These are phyloP conservation scores for Ogataea dorogensis DNA, from an alignment of 805 yeast species.

Conservation along the genomic window DNA sequence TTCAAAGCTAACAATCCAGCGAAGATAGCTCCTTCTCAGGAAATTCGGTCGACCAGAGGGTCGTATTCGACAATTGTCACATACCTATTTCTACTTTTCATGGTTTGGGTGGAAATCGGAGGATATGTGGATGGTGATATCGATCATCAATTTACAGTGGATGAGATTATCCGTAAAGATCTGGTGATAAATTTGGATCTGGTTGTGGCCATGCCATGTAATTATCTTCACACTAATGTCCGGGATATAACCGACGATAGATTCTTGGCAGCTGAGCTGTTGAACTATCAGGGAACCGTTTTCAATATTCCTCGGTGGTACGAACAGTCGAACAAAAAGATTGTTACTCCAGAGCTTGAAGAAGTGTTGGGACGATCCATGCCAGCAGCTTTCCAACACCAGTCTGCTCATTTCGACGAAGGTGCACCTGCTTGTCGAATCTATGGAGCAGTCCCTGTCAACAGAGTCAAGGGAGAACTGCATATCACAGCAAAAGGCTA, in stretches of 20 bases:
- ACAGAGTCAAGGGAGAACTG: constrained; percentile 81
- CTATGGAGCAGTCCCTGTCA: constrained; percentile 79
- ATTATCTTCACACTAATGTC: constrained; percentile 68
- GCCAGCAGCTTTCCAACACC: constrained; percentile 56
- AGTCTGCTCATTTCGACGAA: constrained; percentile 43
- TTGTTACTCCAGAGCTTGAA: constrained; percentile 61
- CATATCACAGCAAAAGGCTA: constrained; percentile 77
- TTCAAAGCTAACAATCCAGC: constrained; percentile 36
- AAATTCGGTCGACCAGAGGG: constrained; percentile 74
- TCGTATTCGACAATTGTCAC: constrained; percentile 69
- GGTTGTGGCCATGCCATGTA: constrained; percentile 82
- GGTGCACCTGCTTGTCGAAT: constrained; percentile 83
- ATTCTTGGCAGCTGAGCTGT: constrained; percentile 70
- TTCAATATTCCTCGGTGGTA: constrained; percentile 53
- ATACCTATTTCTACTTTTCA: constrained; percentile 57
- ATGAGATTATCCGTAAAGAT: constrained; percentile 51
- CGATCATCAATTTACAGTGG: constrained; percentile 77
- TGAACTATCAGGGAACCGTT: constrained; percentile 65
- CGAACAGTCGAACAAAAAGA: constrained; percentile 44
- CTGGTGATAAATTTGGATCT: constrained; percentile 76
- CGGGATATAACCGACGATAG: constrained; percentile 76
- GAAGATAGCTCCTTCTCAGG: constrained; percentile 66
- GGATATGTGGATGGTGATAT: constrained; percentile 79
- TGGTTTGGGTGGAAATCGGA: constrained; percentile 84
- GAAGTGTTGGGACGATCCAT: constrained; percentile 63